phyloP scores from a whole-genome alignment of 371 early-diverging fungal genomes.

The Batrachochytrium dendrobatidis region DNA sequence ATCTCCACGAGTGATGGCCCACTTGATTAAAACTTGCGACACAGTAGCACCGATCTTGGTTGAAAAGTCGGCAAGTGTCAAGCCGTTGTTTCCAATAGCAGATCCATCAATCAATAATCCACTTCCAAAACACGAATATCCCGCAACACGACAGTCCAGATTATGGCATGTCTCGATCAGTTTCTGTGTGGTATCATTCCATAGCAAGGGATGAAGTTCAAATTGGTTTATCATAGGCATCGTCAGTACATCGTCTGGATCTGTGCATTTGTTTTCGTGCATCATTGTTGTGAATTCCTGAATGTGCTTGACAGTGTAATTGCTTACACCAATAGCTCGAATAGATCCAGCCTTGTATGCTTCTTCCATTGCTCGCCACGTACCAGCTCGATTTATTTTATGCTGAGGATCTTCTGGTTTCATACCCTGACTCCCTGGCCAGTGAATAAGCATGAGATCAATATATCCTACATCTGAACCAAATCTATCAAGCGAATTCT shows the following conservation, averaged over 20 bases:
- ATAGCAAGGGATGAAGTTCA: slow-evolving; percentile 16
- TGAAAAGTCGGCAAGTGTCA: slow-evolving; percentile 34
- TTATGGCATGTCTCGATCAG: slow-evolving; percentile 47
- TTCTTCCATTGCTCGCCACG: slow-evolving; percentile 67
- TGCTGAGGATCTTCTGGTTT: slow-evolving; percentile 31
- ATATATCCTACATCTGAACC: slow-evolving; percentile 56
- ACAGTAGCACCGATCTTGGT: slow-evolving; percentile 27
- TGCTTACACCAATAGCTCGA: slow-evolving; percentile 75
- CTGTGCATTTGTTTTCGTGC: not conserved
- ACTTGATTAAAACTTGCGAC: slow-evolving; percentile 69
- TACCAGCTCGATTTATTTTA: slow-evolving; percentile 39
- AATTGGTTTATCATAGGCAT: slow-evolving; percentile 46
- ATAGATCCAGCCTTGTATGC: slow-evolving; percentile 47
- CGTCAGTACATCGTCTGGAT: slow-evolving; percentile 10
- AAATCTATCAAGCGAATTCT: slow-evolving; percentile 52
- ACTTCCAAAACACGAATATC: slow-evolving; percentile 90
- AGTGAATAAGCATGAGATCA: slow-evolving; percentile 85
- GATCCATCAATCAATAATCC: slow-evolving; percentile 48
- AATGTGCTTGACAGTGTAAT: slow-evolving; percentile 63
- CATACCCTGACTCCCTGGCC: slow-evolving; percentile 69
- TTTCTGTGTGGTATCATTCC: slow-evolving; percentile 26
- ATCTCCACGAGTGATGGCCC: slow-evolving; percentile 63
- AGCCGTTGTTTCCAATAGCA: not conserved
- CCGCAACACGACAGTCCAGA: slow-evolving; percentile 62
- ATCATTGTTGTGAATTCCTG: slow-evolving; percentile 34